These are phyloP conservation scores for Paraphaeosphaeria sporulosa DNA, from an alignment of 2,329 filamentous ascomycete species.

Conservation along the genomic window DNA sequence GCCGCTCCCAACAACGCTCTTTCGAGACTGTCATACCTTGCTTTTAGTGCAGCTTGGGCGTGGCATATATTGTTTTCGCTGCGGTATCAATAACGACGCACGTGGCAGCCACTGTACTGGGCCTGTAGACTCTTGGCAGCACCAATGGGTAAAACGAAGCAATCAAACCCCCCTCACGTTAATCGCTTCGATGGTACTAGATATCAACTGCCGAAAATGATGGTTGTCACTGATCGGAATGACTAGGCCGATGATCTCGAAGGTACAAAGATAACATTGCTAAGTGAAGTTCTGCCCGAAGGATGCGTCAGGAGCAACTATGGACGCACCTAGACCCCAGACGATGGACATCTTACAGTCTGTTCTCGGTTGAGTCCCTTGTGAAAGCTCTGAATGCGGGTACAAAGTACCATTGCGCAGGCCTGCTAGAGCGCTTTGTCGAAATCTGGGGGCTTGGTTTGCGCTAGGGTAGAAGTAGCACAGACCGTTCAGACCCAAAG, in stretches of 20 bases:
- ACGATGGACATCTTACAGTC: no score
- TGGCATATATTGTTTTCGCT: neutral
- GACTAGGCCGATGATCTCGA: conserved; percentile 1
- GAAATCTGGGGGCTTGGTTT: no score
- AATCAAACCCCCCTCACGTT: conserved; percentile 7
- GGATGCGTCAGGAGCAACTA: neutral
- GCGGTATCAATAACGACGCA: neutral
- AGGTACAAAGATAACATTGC: neutral
- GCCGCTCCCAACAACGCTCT: neutral
- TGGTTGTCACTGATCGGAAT: neutral
- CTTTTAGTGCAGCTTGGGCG: neutral
- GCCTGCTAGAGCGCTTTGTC: no score
- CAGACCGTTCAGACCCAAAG: no score
- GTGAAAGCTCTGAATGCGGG: no score
- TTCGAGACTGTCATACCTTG: neutral
- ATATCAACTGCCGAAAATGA: neutral
- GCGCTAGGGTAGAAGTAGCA: no score
- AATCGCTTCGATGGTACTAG: neutral
- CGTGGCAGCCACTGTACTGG: conserved; percentile 1
- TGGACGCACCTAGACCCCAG: no score
- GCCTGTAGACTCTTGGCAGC: neutral
- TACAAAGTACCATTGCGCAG: no score
- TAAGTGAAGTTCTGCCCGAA: neutral
- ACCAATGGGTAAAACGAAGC: conserved; percentile 1
- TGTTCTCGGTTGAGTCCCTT: no score